A percentile compares a stretch with the other conserved stretches of the same genome.
phyloP scores from a whole-genome alignment of 1,284 basidiomycete genomes.

The Heterobasidion occidentale region DNA sequence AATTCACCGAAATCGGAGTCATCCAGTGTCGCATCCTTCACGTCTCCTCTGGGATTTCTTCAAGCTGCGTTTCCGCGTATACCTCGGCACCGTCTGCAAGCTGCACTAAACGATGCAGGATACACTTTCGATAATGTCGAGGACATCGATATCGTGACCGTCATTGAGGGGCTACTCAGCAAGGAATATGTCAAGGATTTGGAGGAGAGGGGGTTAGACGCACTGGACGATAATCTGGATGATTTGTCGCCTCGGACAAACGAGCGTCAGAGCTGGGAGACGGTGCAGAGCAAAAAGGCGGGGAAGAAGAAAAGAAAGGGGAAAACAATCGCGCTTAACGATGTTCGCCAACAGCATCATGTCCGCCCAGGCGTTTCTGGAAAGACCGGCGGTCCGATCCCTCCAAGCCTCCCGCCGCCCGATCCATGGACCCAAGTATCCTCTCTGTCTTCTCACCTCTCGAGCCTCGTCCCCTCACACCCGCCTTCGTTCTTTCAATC shows the following conservation, averaged over 20 bases:
- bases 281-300: conserved; percentile 30
- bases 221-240: conserved; percentile 28
- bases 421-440: conserved; percentile 69
- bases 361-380: conserved; percentile 15
- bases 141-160: conserved; percentile 53
- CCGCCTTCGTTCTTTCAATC: conserved; percentile 56
- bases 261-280: conserved; percentile 20
- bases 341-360: conserved; percentile 60
- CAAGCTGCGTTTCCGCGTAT: conserved; percentile 60
- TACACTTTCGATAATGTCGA: conserved; percentile 26
- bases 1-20: conserved; percentile 13
- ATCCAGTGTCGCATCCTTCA: conserved; percentile 32
- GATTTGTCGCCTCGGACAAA: conserved; percentile 7
- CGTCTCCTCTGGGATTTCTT: conserved; percentile 59
- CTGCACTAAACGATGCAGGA: conserved; percentile 35
- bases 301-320: conserved; percentile 33
- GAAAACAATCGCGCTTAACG: conserved; percentile 45
- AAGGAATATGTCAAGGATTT: conserved; percentile 57
- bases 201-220: conserved; percentile 56
- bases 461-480: conserved; percentile 47
- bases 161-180: conserved; percentile 52
- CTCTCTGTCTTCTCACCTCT: conserved; percentile 55
- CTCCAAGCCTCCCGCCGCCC: conserved; percentile 8
- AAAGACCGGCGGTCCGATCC: not conserved
- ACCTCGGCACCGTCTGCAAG: conserved; percentile 31